phyloP scores from a whole-genome alignment of 2,329 filamentous ascomycete species.

The Aspergillus phoenicis region DNA sequence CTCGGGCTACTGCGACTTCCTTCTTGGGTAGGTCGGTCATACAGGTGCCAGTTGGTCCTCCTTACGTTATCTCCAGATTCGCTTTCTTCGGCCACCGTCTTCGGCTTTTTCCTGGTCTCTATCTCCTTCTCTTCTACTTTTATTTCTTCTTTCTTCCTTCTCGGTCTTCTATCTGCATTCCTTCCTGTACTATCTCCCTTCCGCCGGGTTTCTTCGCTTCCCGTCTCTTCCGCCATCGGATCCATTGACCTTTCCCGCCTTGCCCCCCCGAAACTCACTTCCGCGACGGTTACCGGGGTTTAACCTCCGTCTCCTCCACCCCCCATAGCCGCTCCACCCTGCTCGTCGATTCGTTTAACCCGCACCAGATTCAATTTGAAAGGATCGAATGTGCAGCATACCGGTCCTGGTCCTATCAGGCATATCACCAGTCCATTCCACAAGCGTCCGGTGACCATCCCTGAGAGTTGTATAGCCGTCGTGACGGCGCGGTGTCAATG shows the following conservation, averaged over 20 bases:
- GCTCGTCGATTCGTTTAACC: neutral
- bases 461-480: neutral
- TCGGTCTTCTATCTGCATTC: neutral
- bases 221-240: conserved; percentile 5
- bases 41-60: conserved; percentile 20
- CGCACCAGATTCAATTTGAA: neutral
- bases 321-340: conserved; percentile 3
- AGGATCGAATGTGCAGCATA: neutral
- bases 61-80: conserved; percentile 28
- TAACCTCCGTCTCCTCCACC: conserved; percentile 1
- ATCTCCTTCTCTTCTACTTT: conserved; percentile 5
- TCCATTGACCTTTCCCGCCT: conserved; percentile 3
- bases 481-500: conserved; percentile 22
- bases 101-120: conserved; percentile 20
- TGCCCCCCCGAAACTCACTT: conserved; percentile 2
- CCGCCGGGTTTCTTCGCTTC: neutral
- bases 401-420: neutral
- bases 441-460: neutral
- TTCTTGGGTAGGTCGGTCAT: conserved; percentile 1
- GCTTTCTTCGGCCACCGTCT: conserved; percentile 22
- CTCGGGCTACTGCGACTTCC: conserved; percentile 1
- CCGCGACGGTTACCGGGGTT: conserved; percentile 15
- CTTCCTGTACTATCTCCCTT: neutral
- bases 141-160: neutral
- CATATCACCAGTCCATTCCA: neutral